A percentile compares a stretch with the other conserved stretches of the same genome.
phyloP scores from a whole-genome alignment of 495 filamentous ascomycete species.

The Penicillium desertorum region DNA sequence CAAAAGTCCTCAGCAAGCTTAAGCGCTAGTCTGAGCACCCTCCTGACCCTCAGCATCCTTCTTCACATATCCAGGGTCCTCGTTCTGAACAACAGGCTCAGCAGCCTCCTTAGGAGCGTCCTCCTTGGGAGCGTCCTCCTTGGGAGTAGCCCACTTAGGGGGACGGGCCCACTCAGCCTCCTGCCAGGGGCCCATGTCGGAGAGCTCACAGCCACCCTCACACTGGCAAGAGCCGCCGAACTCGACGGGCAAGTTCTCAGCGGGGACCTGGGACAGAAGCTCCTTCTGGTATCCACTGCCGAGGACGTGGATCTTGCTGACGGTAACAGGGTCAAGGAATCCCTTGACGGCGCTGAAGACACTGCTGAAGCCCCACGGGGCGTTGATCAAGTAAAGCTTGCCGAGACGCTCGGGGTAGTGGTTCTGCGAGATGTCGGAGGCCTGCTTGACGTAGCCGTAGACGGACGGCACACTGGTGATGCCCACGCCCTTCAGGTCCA shows the following conservation, averaged over 20 bases:
- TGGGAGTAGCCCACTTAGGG: slow-evolving; percentile 64
- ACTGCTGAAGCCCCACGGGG: slow-evolving; percentile 85
- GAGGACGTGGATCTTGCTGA: slow-evolving; percentile 91
- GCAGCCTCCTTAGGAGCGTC: slow-evolving; percentile 43
- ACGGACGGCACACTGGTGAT: slow-evolving; percentile 76
- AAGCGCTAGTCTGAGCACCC: slow-evolving; percentile 35
- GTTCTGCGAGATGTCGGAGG: slow-evolving; percentile 86
- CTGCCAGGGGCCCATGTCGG: slow-evolving; percentile 90
- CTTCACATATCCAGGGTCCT: slow-evolving; percentile 35
- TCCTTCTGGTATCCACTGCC: slow-evolving; percentile 79
- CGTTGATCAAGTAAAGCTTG: slow-evolving; percentile 94
- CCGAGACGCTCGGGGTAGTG: slow-evolving; percentile 96
- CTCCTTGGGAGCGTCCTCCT: slow-evolving; percentile 47
- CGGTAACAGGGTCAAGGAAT: slow-evolving; percentile 95
- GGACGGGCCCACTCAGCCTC: slow-evolving; percentile 70
- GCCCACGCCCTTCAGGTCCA: slow-evolving; percentile 94
- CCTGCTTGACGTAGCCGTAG: slow-evolving; percentile 78
- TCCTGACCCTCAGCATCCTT: slow-evolving; percentile 34
- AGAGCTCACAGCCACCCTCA: slow-evolving; percentile 78
- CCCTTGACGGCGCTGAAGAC: slow-evolving; percentile 83
- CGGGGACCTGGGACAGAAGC: slow-evolving; percentile 78
- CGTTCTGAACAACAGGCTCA: slow-evolving; percentile 29
- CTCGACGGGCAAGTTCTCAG: slow-evolving; percentile 83
- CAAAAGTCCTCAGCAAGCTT: slow-evolving; percentile 18
- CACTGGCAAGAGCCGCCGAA: slow-evolving; percentile 88